A percentile compares a stretch with the other conserved stretches of the same genome.
These are phyloP conservation scores for Phycomyces nitens DNA, from an alignment of 192 early-diverging fungal genomes.

Conservation along the genomic window DNA sequence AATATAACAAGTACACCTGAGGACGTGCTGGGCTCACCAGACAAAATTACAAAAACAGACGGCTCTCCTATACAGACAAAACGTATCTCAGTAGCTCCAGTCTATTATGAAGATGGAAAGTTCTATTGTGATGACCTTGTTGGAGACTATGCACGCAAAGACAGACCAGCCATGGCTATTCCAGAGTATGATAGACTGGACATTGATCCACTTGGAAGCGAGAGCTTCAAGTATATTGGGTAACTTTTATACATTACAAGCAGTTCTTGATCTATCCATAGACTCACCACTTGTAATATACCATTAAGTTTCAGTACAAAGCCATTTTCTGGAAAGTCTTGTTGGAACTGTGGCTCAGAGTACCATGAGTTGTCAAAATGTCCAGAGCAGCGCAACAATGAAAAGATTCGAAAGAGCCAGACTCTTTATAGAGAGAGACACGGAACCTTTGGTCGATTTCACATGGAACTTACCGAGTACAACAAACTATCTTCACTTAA, in stretches of 20 bases:
- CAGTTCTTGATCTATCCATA: background rate
- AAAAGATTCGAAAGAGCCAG: background rate
- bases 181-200: background rate
- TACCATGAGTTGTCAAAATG: background rate
- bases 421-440: background rate
- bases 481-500: background rate
- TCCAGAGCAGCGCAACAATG: background rate
- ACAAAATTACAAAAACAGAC: background rate
- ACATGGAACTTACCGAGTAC: background rate
- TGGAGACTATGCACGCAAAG: background rate
- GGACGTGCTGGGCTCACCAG: background rate
- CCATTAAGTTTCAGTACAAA: background rate
- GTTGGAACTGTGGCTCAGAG: background rate
- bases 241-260: background rate
- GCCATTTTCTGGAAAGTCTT: background rate
- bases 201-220: background rate
- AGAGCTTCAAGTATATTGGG: background rate
- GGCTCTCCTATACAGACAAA: background rate
- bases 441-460: background rate
- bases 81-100: background rate
- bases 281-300: background rate
- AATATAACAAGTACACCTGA: background rate
- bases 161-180: background rate
- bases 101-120: background rate
- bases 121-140: background rate